These are phyloP conservation scores for Stachybotrys chartarum DNA, from an alignment of 2,329 filamentous ascomycete genomes.

Conservation along the genomic window DNA sequence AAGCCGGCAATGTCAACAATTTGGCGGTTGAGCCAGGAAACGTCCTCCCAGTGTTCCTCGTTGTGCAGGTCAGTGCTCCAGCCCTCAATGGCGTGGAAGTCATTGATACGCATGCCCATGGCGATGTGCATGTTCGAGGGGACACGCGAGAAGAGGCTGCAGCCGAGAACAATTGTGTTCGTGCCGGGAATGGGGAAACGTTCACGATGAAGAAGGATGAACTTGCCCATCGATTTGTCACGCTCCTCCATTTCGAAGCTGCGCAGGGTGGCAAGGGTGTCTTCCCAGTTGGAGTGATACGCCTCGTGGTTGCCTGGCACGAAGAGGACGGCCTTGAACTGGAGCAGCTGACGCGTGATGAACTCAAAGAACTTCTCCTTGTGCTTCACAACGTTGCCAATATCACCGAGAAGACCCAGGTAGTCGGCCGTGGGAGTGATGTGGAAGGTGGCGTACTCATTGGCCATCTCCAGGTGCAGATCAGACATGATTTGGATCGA, in stretches of 20 bases:
- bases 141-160: conserved; percentile 41
- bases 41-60: conserved; percentile 26
- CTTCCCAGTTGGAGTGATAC: conserved; percentile 32
- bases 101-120: conserved; percentile 38
- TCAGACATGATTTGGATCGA: conserved; percentile 45
- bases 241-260: conserved; percentile 16
- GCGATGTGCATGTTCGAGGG: conserved; percentile 23
- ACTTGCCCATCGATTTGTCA: conserved; percentile 23
- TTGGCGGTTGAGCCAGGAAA: conserved; percentile 34
- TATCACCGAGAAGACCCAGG: conserved; percentile 50
- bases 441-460: conserved; percentile 41
- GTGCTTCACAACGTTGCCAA: conserved; percentile 35
- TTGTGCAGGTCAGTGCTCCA: conserved; percentile 32
- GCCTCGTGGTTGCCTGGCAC: conserved; percentile 52
- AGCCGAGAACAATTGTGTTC: conserved; percentile 23
- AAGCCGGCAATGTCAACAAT: conserved; percentile 18
- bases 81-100: conserved; percentile 40
- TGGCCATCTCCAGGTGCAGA: conserved; percentile 45
- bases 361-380: conserved; percentile 37
- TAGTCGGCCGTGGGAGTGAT: conserved; percentile 39
- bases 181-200: conserved; percentile 14
- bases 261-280: conserved; percentile 18
- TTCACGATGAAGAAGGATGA: conserved; percentile 30
- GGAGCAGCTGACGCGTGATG: conserved; percentile 35
- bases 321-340: conserved; percentile 43